Base-by-base conservation (phyloP, 2,329 filamentous ascomycete genomes). In the Alternaria consortialis region DNA sequence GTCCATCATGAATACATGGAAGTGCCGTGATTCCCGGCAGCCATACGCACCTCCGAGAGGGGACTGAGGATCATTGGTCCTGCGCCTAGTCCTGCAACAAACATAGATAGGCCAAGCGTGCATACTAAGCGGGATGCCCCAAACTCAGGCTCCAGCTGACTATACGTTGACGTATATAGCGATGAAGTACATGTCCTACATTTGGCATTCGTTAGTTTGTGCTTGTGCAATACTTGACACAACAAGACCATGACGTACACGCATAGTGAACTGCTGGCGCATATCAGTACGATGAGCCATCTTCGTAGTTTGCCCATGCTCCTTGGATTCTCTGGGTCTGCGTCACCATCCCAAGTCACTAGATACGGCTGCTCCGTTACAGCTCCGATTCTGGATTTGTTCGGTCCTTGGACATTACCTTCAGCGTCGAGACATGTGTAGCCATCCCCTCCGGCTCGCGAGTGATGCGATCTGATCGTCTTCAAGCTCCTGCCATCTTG, bases 81-180 rank as follows among this genome's bases (percentile, higher is more conserved):
- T 12, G 84, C 75, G 17, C 82, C 86, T 54, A 92, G 87, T 17
- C 94, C 94, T 56, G 93, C 84, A 50, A 97, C 93, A 73, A 94
- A 97, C 1, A 91, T 84, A 0, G 91, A 93, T 53, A 97, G 81
- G 0, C 94, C 94, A 9, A 97, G 78, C 3, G 92, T 93, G 12
- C 90, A 92, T 25, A 96, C 85, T 51, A 92, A 83, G 57, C 87
- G 85, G 0, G 91, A 90, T 69, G 86, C 86, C 66, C 86, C 80
- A 70, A 97, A 96, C 60, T 96, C 91, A 27, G 83, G 80, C 64
- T 90, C 87, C 79, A 97, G 87, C 77, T 95, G 91, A 17, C 72
- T 75, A 77, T 97, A 97, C 0, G 91, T 95, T 12, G 88, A 87
- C 0, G 93, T 94, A 79, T 97, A 97, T 70, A 97, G 88, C n/a